Conservation (phyloP, 2,329 filamentous ascomycete genomes). For the Microcyclospora tardicrescens region DNA sequence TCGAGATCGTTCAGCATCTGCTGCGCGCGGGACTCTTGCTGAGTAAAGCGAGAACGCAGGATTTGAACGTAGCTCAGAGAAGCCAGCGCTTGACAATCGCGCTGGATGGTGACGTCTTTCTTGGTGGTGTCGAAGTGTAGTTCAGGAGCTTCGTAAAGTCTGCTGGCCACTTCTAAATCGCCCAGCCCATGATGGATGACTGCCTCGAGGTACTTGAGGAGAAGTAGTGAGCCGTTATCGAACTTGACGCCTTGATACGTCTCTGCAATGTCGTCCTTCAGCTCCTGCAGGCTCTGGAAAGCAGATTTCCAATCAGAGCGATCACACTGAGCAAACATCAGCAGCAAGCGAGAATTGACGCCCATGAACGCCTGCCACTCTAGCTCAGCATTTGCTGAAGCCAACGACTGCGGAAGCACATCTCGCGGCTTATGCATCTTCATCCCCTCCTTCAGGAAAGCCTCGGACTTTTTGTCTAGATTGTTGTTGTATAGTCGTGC, state of each 20-base stretch:
- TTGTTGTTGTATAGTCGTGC: slow-evolving; percentile 44
- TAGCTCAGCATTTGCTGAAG: slow-evolving; percentile 18
- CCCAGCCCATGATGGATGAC: slow-evolving; percentile 67
- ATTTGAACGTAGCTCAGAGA: slow-evolving; percentile 38
- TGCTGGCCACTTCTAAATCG: slow-evolving; percentile 53
- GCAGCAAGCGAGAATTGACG: slow-evolving; percentile 58
- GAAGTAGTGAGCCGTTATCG: slow-evolving; percentile 25
- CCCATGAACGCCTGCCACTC: slow-evolving; percentile 31
- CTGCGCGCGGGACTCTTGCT: slow-evolving; percentile 37
- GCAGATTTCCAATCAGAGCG: slow-evolving; percentile 58
- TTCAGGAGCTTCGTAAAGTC: slow-evolving; percentile 48
- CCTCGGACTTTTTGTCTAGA: slow-evolving; percentile 41
- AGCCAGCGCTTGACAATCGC: slow-evolving; percentile 34
- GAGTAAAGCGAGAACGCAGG: slow-evolving; percentile 23
- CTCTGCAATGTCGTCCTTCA: slow-evolving; percentile 28
- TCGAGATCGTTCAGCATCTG: slow-evolving; percentile 53
- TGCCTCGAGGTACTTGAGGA: slow-evolving; percentile 53
- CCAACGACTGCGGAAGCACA: slow-evolving; percentile 10
- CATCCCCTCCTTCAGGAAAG: slow-evolving; percentile 46
- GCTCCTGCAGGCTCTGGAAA: slow-evolving; percentile 41
- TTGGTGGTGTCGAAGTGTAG: slow-evolving; percentile 38
- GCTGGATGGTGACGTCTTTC: slow-evolving; percentile 15
- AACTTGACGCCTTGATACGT: slow-evolving; percentile 2
- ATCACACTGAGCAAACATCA: slow-evolving; percentile 55
- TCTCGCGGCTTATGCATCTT: slow-evolving; percentile 24